Base-by-base conservation (phyloP, 2,329 filamentous ascomycete genomes). In the Arthrocladium fulminans region DNA sequence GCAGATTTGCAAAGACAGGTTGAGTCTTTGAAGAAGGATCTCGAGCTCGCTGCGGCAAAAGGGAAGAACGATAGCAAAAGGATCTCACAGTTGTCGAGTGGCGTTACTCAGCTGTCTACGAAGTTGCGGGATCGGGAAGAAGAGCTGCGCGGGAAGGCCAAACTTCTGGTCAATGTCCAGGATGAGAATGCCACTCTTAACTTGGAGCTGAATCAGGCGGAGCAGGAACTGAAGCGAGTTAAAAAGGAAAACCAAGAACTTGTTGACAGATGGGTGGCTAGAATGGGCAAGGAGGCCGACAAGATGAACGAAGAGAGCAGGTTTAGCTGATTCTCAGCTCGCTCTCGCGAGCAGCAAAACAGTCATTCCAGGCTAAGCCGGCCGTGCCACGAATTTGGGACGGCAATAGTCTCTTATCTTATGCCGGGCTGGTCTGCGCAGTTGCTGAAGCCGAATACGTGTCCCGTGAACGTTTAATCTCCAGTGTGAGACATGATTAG, bases 181-280 rank as follows among this genome's bases (percentile, higher is more conserved):
- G 89, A 96, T 66, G 92, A 98, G 66, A 83, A 95, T 67, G 82
- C 94, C 44, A 83, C 87, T 1, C 69, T 96, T 40, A 89, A 89
- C 57, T 73, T 97, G 56, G 86, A 97, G 66, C 74, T 96, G 37
- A 88, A 92, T 57, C 79, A 96, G 72, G 82, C 84, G 2, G 88
- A 94, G 64, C 79, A 89, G 63, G 80, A 81, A 61, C 74, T 77
- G 23, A 80, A 83, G 62, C 82, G 80, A 65, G 71, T 94, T 54
- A 79, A 81, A 62, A 76, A 74, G 51, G 92, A 97, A 64, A 97
- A 97, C 62, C 82, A 86, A 61, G 86, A 95, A 57, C 73, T 98
- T 48, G 81, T 96, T 46, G 84, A 88, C 63, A 76, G 92, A 47
- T 97, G 89, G 88, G 89, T 97, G 84, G 81, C 80, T 61, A 76